These are phyloP conservation scores for Leccinum olivaceopallidum DNA, from an alignment of 768 basidiomycete genomes.

Conservation along the genomic window DNA sequence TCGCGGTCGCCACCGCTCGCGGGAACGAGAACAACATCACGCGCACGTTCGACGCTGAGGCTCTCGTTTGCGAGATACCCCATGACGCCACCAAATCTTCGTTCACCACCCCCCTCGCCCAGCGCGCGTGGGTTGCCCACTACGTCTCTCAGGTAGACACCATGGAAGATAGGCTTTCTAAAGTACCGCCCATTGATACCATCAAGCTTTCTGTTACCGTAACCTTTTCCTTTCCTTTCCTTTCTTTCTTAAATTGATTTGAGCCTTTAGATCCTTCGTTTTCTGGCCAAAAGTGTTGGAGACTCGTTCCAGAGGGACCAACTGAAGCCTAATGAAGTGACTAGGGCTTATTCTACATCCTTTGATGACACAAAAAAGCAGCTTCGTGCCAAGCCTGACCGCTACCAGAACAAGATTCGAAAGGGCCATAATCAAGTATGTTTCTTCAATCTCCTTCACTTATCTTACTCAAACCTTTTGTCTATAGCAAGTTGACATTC, in stretches of 20 bases:
- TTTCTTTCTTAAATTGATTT: constrained; percentile 1
- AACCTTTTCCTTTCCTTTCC: not conserved
- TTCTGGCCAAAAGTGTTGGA: constrained; percentile 27
- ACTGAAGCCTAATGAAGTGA: constrained; percentile 27
- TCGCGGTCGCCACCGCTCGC: constrained; percentile 15
- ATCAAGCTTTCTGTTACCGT: constrained; percentile 24
- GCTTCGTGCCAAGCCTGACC: constrained; percentile 21
- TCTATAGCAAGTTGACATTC: constrained; percentile 21
- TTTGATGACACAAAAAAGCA: constrained; percentile 13
- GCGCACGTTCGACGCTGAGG: constrained; percentile 6
- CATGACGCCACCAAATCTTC: not conserved
- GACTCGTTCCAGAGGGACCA: constrained; percentile 29
- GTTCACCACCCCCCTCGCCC: constrained; percentile 25
- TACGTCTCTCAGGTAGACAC: constrained; percentile 26
- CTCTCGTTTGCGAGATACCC: constrained; percentile 4
- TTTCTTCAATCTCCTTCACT: not conserved
- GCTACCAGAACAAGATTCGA: constrained; percentile 29
- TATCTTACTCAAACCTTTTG: not conserved
- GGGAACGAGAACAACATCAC: constrained; percentile 19
- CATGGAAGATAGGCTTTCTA: constrained; percentile 23
- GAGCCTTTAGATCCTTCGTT: constrained; percentile 23
- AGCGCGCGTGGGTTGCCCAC: constrained; percentile 34
- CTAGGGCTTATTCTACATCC: constrained; percentile 21
- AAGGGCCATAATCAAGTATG: constrained; percentile 40
- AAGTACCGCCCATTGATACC: constrained; percentile 30